Base-by-base conservation (phyloP, 805 yeast genomes). In the Candida ipomoeae region DNA sequence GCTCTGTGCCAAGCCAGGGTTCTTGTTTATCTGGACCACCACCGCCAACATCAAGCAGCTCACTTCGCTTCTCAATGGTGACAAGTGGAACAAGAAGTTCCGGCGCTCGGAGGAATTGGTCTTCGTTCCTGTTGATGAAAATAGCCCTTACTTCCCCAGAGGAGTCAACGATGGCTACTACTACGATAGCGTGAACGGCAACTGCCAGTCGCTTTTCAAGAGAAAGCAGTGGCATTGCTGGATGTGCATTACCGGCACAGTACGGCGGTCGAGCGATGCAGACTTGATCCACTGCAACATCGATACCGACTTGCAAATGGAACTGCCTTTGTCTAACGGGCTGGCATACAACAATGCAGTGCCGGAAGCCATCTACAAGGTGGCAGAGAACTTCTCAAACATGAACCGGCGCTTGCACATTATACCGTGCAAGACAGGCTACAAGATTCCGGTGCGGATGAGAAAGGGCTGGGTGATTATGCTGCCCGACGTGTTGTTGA, bases 191-290 rank as follows among this genome's bases (percentile, higher is more conserved):
- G 44, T 42, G 14, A 45, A 44, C 21, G 62, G 67, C 35, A 52
- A 55, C 29, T 55, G 56, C 21, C 50, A 57, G 47, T 61, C 68
- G 2, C 63, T 87, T 23, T 75, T 87, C 49, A 83, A 81, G 52
- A 81, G 84, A 51, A 83, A 87, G 66, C 94, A 87, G 68, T 91
- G 97, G 96, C 97, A 92, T 68, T 91, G 97, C 61, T 87, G 96
- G 87, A 90, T 91, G 97, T 92, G 97, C 59, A 87, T 91, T 48
- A 91, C 96, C 2, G 97, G 97, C 2, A 91, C 97, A 0, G 92
- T 91, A 6, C 76, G 96, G 62, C 78, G 97, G 60, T 81, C 95
- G 2, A 82, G 84, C 0, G 97, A 91, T 68, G 79, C 80, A 13
- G 90, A 88, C 65, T 73, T 91, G 52, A 90, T 91, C 53, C 95